These are phyloP conservation scores for Wallacemonas collosoma DNA, from an alignment of 208 protist species.

Conservation along the genomic window DNA sequence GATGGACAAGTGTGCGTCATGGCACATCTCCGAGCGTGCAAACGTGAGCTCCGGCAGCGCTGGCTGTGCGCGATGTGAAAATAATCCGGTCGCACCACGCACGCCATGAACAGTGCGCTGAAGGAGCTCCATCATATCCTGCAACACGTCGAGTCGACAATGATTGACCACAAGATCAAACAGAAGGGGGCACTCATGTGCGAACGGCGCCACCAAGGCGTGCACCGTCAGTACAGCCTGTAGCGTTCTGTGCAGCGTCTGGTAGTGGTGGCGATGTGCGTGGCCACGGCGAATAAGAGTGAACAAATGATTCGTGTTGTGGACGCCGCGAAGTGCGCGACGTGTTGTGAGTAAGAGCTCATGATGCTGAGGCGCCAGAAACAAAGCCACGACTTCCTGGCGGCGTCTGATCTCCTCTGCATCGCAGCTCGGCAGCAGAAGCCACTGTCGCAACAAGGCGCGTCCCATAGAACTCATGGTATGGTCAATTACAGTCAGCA, in stretches of 20 bases:
- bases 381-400: conserved; percentile 69
- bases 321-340: conserved; percentile 47
- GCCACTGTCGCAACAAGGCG: conserved; percentile 79
- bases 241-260: conserved; percentile 56
- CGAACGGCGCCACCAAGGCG: conserved; percentile 40
- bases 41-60: neutral
- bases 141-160: conserved; percentile 27
- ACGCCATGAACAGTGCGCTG: conserved; percentile 14
- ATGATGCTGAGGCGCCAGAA: conserved; percentile 44
- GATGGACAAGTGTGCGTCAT: conserved; percentile 13
- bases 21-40: neutral
- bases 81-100: neutral
- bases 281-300: conserved; percentile 67
- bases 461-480: conserved; percentile 52
- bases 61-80: neutral
- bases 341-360: conserved; percentile 52
- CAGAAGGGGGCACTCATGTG: conserved; percentile 46
- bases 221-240: conserved; percentile 42
- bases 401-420: conserved; percentile 53
- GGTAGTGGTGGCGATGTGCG: conserved; percentile 60
- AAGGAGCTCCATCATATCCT: conserved; percentile 33
- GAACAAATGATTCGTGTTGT: conserved; percentile 56
- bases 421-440: conserved; percentile 59
- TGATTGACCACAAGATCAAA: conserved; percentile 37
- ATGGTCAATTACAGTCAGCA: conserved; percentile 66